Base-by-base conservation (phyloP, 2,329 filamentous ascomycete genomes). In the Furcasterigmium sp. region DNA sequence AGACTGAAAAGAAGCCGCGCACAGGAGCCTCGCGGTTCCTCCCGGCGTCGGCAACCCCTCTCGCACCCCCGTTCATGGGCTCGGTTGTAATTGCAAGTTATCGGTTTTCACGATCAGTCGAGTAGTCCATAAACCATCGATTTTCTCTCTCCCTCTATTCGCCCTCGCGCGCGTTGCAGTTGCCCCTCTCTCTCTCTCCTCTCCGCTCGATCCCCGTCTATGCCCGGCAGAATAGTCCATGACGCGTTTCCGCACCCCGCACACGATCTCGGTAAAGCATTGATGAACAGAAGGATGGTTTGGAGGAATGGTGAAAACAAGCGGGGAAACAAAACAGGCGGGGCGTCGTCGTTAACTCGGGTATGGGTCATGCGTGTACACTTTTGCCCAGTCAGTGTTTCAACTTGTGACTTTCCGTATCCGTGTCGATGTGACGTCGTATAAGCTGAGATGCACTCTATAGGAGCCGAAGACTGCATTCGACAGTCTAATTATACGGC, bases 1-100 rank as follows among this genome's bases (percentile, higher is more conserved):
- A 53, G 50, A 48, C 42, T 47, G 48, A 52, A 49, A 50, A 55
- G 51, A 52, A 49, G 51, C 52, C 57, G 52, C 55, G 32, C 23
- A 35, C 4, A 18, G 32, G 18, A 17, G 32, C 18, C 32, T 35
- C 32, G 15, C 32, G 32, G 32, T 8, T 17, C 18, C 32, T 35
- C 32, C 32, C 17, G 32, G 32, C 32, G 32, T n/a, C 32, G 32
- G 15, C 32, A 35, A 10, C 17, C 32, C n/a, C n/a, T n/a, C 32
- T 35, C 32, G 32, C 32, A 35, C 32, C 17, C 29, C 32, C n/a
- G 15, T 35, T 17, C 15, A 35, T 35, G 32, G 32, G 32, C 32
- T 35, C 32, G 32, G 32, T 35, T 35, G 32, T 35, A 35, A 35
- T 35, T 35, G 32, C 32, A 35, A 35, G 32, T 35, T 35, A 35